Evolutionary conservation across 2,329 filamentous ascomycete genomes (phyloP).

Genomic region (Cladophialophora chaetospira): DNA sequence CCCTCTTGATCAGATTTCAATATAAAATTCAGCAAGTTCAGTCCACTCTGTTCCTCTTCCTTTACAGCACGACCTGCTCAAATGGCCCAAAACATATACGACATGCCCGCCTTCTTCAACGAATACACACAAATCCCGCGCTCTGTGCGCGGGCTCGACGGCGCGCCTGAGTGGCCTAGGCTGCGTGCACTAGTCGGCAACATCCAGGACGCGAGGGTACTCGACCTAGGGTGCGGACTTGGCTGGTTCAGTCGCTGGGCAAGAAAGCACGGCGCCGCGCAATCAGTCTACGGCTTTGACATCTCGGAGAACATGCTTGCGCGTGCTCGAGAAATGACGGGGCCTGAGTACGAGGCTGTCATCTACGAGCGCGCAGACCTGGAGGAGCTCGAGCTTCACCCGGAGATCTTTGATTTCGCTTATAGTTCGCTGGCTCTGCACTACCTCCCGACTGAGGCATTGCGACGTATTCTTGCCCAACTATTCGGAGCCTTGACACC

Average conservation of each 20-base stretch:
- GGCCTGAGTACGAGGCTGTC: neutral
- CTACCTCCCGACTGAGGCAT: conserved; percentile 39
- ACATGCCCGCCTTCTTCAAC: conserved; percentile 47
- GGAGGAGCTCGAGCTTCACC: neutral
- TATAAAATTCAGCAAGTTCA: no score
- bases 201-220: conserved; percentile 43
- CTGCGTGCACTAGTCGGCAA: conserved; percentile 45
- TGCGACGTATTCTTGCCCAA: conserved; percentile 38
- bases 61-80: no score
- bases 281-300: conserved; percentile 55
- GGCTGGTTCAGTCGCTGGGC: conserved; percentile 59
- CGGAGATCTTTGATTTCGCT: conserved; percentile 41
- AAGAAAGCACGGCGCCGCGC: conserved; percentile 47
- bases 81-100: conserved; percentile 47
- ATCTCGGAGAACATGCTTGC: conserved; percentile 58
- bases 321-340: conserved; percentile 43
- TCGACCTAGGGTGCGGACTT: conserved; percentile 62
- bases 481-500: conserved; percentile 40
- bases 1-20: no score
- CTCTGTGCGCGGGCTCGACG: conserved; percentile 44
- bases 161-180: conserved; percentile 50
- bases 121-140: conserved; percentile 47
- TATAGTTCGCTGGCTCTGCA: conserved; percentile 49
- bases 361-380: conserved; percentile 14
- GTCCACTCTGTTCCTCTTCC: no score